Conservation (phyloP, 225 moss, liverwort and hornwort genomes). For the Antitrichia curtipendula region DNA sequence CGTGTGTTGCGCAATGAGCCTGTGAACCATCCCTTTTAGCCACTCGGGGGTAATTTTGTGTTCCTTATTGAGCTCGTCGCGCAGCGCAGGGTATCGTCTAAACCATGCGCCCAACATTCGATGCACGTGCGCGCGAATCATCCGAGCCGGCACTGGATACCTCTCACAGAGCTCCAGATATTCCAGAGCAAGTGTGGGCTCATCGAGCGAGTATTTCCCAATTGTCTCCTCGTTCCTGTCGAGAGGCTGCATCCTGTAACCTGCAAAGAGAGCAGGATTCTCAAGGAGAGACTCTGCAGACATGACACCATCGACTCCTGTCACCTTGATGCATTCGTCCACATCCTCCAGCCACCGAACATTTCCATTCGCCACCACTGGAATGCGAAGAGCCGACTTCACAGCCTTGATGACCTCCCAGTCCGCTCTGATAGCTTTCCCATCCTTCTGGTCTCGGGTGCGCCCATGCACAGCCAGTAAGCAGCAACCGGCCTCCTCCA, state of each 20-base stretch:
- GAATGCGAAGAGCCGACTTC: conserved; percentile 60
- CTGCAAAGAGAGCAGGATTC: conserved; percentile 78
- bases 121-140: conserved; percentile 92
- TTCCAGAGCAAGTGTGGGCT: conserved; percentile 52
- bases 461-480: conserved; percentile 89
- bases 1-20: conserved; percentile 29
- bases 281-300: conserved; percentile 99
- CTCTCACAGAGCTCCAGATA: conserved; percentile 79
- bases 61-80: conserved; percentile 82
- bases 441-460: conserved; percentile 90
- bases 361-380: conserved; percentile 90
- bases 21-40: conserved; percentile 67
- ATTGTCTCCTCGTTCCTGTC: background rate
- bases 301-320: conserved; percentile 90
- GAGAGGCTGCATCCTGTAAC: conserved; percentile 35
- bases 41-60: conserved; percentile 51
- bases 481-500: conserved; percentile 91
- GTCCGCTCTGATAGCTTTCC: conserved; percentile 67
- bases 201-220: conserved; percentile 17
- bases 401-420: conserved; percentile 89
- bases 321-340: conserved; percentile 51
- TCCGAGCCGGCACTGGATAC: conserved; percentile 83
- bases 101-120: conserved; percentile 83
- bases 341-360: conserved; percentile 88
- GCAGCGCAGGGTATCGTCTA: conserved; percentile 52